Conservation (phyloP, 306 rosid species). For the Quercus ilex region DNA sequence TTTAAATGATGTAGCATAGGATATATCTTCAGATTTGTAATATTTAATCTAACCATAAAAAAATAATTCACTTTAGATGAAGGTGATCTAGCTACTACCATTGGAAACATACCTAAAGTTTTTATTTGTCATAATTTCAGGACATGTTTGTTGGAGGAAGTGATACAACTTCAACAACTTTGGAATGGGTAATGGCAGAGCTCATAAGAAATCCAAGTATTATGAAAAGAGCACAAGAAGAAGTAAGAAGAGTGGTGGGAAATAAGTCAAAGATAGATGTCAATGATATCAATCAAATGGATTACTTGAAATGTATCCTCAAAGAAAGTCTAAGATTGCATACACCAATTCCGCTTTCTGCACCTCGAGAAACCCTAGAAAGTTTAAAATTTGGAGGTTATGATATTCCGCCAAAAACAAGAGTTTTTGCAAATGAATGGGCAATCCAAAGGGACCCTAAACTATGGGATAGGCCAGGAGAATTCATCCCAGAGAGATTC, state of each 20-base stretch:
- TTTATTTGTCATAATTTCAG: neutral
- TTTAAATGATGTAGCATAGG: too few species aligned
- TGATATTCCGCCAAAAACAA: conserved; percentile 11
- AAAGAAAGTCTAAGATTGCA: conserved; percentile 33
- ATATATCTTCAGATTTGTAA: neutral
- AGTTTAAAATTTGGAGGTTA: conserved; percentile 6
- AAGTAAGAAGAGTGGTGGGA: conserved; percentile 27
- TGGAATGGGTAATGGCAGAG: conserved; percentile 38
- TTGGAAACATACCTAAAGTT: conserved; percentile 7
- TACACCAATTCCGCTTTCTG: conserved; percentile 21
- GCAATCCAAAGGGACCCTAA: conserved; percentile 29
- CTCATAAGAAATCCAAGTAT: conserved; percentile 6
- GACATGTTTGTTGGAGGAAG: conserved; percentile 13
- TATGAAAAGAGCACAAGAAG: conserved; percentile 36
- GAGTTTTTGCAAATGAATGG: conserved; percentile 20
- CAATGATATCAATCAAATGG: conserved; percentile 22
- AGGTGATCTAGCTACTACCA: neutral
- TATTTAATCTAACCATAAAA: neutral
- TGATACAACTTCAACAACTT: conserved; percentile 4
- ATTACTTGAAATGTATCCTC: conserved; percentile 25
- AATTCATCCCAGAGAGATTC: conserved; percentile 33
- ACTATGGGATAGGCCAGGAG: conserved; percentile 23
- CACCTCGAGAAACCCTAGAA: conserved; percentile 12
- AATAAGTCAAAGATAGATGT: neutral
- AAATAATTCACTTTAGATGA: too few species aligned